Base-by-base conservation (phyloP, 257 asterid species). In the Asclepias syriaca region DNA sequence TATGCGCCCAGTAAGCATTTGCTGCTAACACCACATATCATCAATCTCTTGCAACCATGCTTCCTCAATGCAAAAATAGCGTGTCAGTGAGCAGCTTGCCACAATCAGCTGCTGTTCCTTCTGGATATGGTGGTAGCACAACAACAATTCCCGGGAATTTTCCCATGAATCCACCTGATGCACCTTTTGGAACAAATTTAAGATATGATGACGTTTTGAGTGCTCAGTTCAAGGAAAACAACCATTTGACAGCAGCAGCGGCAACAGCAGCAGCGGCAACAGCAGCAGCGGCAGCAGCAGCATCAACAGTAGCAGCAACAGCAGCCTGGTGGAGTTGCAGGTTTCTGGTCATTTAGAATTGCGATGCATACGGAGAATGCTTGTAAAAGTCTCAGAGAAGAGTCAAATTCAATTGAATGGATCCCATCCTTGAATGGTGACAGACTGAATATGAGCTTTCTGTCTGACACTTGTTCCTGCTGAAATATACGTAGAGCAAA, bases 171-270 rank as follows among this genome's bases (percentile, higher is more conserved):
- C 90, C 85, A 13, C 79, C 88, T 61, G 80, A 92, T 57, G 85
- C 90, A 39, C 84, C 87, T 2, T 84, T 92, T 63, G 94, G 85
- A 56, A 78, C 89, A 50, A 70, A 79, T 68, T 48, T 88, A 70
- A 83, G 81, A 68, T 90, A 90, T 54, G 96, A 90, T 1, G 94
- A 90, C 54, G 77, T 86, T 72, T 80, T 87, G 84, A 85, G 83
- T 81, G 88, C 96, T 80, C 96, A 87, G 81, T 87, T 81, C 89
- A 88, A 85, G 88, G 96, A 92, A 58, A 81, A 9, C 53, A 86
- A 76, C 79, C 90, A 84, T 75, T 79, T 87, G 73, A 85, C 98
- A 88, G 81, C 37, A 34, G n/a, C n/a, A n/a, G n/a, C n/a, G n/a
- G 37, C 37, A 34, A 3, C 46, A 34, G 3, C 46, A 40, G 46